These are phyloP conservation scores for Hirsutella rhossiliensis DNA, from an alignment of 2,329 filamentous ascomycete species.

Conservation along the genomic window DNA sequence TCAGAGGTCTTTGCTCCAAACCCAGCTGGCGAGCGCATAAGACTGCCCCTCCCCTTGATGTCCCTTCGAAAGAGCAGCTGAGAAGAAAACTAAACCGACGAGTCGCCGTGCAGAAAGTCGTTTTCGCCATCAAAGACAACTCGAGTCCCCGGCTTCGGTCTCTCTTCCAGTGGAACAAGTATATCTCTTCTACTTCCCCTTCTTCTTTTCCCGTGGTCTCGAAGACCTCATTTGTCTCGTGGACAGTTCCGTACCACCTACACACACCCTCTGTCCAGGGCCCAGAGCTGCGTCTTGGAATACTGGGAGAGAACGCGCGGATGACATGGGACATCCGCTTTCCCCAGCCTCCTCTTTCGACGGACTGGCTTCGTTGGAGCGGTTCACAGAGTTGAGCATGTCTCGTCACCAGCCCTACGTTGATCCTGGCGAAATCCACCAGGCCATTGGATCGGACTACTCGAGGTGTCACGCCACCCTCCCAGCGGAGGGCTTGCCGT, in stretches of 20 bases:
- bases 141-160: background rate
- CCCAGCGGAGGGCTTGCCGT: background rate
- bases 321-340: conserved; percentile 26
- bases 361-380: conserved; percentile 5
- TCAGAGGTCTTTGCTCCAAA: conserved; percentile 1
- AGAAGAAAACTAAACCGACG: background rate
- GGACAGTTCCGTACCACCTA: too few species aligned
- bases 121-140: too few species aligned
- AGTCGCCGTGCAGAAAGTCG: background rate
- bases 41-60: background rate
- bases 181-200: background rate
- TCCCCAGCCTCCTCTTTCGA: conserved; percentile 31
- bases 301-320: background rate
- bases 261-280: too few species aligned
- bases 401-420: background rate
- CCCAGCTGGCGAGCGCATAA: conserved; percentile 1
- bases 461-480: background rate
- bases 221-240: too few species aligned
- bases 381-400: background rate
- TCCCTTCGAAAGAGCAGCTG: background rate
- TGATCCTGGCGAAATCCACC: background rate
- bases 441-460: background rate
- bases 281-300: background rate
- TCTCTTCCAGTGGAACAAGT: background rate
- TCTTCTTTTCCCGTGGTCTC: background rate